Base-by-base conservation (phyloP, 805 yeast species). In the Cyberlindnera mrakii region DNA sequence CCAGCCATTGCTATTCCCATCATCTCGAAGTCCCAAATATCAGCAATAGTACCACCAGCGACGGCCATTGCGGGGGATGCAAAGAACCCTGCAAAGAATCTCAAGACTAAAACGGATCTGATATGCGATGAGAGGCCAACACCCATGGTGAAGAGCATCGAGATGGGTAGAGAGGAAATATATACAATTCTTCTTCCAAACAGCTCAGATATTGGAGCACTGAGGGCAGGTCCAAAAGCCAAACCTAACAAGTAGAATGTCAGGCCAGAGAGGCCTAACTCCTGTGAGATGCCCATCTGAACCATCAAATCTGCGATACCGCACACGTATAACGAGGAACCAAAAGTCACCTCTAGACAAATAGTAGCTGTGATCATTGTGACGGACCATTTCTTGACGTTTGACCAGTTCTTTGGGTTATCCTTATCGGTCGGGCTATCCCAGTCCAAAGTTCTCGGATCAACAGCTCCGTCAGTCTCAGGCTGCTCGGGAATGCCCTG, bases 51-150 rank as follows among this genome's bases (percentile, higher is more conserved):
- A 49, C 96, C 96, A 41, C 90, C 88, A 11, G 88, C 91, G 50
- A 85, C 78, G 9, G 95, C 82, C 65, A 88, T 70, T 2, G 90
- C 88, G 3, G 93, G 95, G 2, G 90, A 80, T 1, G 93, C 87
- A 39, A 82, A 72, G 25, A 82, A 70, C 1, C 95, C 95, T 17
- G 83, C 69, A 53, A 88, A 76, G 56, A 85, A 84, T 53, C 96
- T 66, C 36, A 85, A 67, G 5, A 88, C 80, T 38, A 87, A 64
- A 25, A 85, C 69, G 10, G 75, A 68, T 45, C 77, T 68, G 50
- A 85, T 80, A 51, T 82, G 78, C 31, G 70, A 63, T 1, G 86
- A 71, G 45, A 81, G 65, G 32, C 84, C 89, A 42, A 82, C 82
- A 46, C 88, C 89, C 82, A 83, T 78, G 17, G 79, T 78, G 62